These are phyloP conservation scores for Yamadazyma buinensis DNA, from an alignment of 1,139 yeast species.

Conservation along the genomic window DNA sequence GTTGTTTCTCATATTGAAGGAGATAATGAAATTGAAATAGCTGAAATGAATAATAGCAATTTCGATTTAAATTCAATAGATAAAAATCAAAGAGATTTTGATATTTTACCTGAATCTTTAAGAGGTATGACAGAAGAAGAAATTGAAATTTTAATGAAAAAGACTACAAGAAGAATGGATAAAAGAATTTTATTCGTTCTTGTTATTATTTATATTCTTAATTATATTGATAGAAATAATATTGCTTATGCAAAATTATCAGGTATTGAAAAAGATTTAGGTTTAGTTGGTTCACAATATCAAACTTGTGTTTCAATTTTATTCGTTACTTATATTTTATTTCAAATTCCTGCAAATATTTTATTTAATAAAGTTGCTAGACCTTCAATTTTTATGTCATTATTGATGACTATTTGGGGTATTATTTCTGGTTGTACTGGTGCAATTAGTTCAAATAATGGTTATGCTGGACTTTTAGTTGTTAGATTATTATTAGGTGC, in stretches of 20 bases:
- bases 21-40: background rate
- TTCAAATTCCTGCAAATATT: slow-evolving; percentile 57
- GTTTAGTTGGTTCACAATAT: slow-evolving; percentile 46
- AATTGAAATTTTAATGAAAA: slow-evolving; percentile 33
- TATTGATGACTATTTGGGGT: slow-evolving; percentile 54
- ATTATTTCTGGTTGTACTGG: slow-evolving; percentile 40
- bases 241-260: slow-evolving; percentile 62
- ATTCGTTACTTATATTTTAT: slow-evolving; percentile 58
- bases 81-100: background rate
- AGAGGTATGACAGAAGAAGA: slow-evolving; percentile 32
- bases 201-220: slow-evolving; percentile 48
- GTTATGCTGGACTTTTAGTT: slow-evolving; percentile 41
- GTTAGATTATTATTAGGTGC: slow-evolving; percentile 52
- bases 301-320: slow-evolving; percentile 55
- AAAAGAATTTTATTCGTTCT: slow-evolving; percentile 53
- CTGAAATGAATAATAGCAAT: too few relatives aligned
- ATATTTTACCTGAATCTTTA: slow-evolving; percentile 30
- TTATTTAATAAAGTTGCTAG: slow-evolving; percentile 45
- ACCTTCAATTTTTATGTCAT: slow-evolving; percentile 49
- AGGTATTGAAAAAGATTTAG: slow-evolving; percentile 50
- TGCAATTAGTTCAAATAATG: slow-evolving; percentile 17
- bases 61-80: background rate
- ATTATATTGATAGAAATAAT: slow-evolving; percentile 57
- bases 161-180: slow-evolving; percentile 48
- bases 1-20: slow-evolving; percentile 1